A percentile compares a stretch with the other conserved stretches of the same genome.
Conservation (phyloP, 1,139 yeast genomes). For the Geotrichum fermentans region DNA sequence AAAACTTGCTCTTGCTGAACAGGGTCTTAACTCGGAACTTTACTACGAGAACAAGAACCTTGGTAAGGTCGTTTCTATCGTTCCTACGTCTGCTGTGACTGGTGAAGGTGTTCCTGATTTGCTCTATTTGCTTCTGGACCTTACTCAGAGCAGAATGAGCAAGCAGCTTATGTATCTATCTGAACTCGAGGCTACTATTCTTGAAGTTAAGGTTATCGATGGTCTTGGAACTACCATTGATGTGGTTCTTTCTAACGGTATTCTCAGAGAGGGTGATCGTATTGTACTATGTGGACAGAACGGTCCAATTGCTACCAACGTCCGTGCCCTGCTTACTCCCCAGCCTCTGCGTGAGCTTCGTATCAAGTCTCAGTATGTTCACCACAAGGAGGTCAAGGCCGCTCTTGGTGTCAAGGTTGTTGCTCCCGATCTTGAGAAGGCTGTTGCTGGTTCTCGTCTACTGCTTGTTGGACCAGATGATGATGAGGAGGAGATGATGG, state of each 20-base stretch:
- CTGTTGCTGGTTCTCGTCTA: constrained; percentile 97
- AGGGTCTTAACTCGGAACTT: constrained; percentile 95
- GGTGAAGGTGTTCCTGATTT: constrained; percentile 99
- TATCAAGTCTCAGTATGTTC: constrained; percentile 88
- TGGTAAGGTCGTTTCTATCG: constrained; percentile 89
- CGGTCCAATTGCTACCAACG: constrained; percentile 97
- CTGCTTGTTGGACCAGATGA: constrained; percentile 95
- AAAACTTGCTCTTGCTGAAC: constrained; percentile 90
- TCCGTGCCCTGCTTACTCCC: constrained; percentile 93
- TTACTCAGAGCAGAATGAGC: constrained; percentile 98
- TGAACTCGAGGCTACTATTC: constrained; percentile 87
- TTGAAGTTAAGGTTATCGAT: constrained; percentile 97
- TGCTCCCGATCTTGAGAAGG: constrained; percentile 95
- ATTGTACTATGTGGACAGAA: constrained; percentile 95
- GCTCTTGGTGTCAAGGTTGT: constrained; percentile 98
- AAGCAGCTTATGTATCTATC: constrained; percentile 96
- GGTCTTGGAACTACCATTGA: constrained; percentile 99
- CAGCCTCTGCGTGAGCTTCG: constrained; percentile 96
- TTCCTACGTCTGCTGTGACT: constrained; percentile 97
- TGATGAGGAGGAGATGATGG: constrained; percentile 95
- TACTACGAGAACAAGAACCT: constrained; percentile 92
- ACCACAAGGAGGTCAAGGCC: constrained; percentile 96
- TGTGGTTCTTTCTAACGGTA: constrained; percentile 93
- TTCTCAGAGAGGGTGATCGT: constrained; percentile 89
- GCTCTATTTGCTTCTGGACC: constrained; percentile 88